These are phyloP conservation scores for Coniferiporia weirii DNA, from an alignment of 1,284 basidiomycete genomes.

Conservation along the genomic window DNA sequence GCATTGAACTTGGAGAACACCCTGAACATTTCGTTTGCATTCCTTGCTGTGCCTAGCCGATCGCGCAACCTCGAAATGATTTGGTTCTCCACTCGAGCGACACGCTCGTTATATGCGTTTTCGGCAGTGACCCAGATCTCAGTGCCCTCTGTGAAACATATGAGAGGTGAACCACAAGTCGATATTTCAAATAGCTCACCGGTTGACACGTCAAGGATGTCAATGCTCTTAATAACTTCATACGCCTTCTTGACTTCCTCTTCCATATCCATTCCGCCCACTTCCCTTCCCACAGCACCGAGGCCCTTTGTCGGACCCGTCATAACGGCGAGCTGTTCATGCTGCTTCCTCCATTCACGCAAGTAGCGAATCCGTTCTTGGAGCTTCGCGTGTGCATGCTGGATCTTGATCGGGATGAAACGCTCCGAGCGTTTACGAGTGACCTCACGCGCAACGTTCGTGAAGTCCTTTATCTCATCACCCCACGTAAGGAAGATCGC, in stretches of 20 bases:
- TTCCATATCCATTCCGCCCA: conserved; percentile 91
- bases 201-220: conserved; percentile 90
- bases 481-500: conserved; percentile 95
- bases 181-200: conserved; percentile 42
- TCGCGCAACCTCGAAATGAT: conserved; percentile 93
- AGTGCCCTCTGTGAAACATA: conserved; percentile 72
- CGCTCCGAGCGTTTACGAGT: conserved; percentile 88
- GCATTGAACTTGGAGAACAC: conserved; percentile 99
- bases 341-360: conserved; percentile 91
- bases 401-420: conserved; percentile 97
- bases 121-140: conserved; percentile 98
- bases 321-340: conserved; percentile 97
- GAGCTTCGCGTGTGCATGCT: conserved; percentile 85
- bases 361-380: conserved; percentile 88
- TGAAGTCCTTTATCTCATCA: conserved; percentile 96
- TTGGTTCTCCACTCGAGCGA: conserved; percentile 96
- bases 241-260: conserved; percentile 95
- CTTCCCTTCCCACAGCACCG: conserved; percentile 63
- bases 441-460: conserved; percentile 93
- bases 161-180: neutral
- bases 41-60: conserved; percentile 90
- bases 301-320: conserved; percentile 90
- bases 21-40: conserved; percentile 99
- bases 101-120: conserved; percentile 95
- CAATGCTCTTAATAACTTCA: conserved; percentile 92